These are phyloP conservation scores for Penicillium oxalicum DNA, from an alignment of 2,329 filamentous ascomycete species.

Conservation along the genomic window DNA sequence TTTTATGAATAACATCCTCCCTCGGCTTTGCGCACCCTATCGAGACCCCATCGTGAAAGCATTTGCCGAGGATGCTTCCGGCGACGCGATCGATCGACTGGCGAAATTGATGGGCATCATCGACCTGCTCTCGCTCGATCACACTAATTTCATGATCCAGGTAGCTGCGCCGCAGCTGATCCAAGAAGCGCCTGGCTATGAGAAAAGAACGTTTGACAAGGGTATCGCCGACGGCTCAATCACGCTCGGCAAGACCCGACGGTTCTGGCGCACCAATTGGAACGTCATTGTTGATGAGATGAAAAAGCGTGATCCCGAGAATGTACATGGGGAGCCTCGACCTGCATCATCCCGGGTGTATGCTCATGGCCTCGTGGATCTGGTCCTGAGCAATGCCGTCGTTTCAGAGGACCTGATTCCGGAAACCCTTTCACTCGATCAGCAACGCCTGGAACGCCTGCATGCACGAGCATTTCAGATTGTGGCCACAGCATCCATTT, in stretches of 20 bases:
- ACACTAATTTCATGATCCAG: slow-evolving; percentile 61
- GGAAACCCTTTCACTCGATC: slow-evolving; percentile 56
- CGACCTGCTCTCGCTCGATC: slow-evolving; percentile 57
- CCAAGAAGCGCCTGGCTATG: slow-evolving; percentile 56
- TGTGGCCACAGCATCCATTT: slow-evolving; percentile 55
- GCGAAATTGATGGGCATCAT: slow-evolving; percentile 59
- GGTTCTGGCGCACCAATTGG: slow-evolving; percentile 48
- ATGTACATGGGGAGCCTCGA: slow-evolving; percentile 29
- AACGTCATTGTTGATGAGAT: slow-evolving; percentile 44
- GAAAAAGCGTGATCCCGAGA: slow-evolving; percentile 42
- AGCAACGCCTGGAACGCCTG: slow-evolving; percentile 47
- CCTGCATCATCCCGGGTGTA: slow-evolving; percentile 46
- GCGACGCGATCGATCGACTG: slow-evolving; percentile 57
- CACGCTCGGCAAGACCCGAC: slow-evolving; percentile 48
- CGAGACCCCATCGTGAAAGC: slow-evolving; percentile 55
- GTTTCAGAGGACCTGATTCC: slow-evolving; percentile 51
- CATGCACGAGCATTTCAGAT: slow-evolving; percentile 52
- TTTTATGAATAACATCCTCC: slow-evolving; percentile 57
- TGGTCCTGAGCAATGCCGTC: slow-evolving; percentile 50
- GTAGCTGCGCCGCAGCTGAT: slow-evolving; percentile 56
- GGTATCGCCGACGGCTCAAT: slow-evolving; percentile 49
- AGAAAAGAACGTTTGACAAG: slow-evolving; percentile 53
- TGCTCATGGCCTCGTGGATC: slow-evolving; percentile 54
- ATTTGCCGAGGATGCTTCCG: slow-evolving; percentile 47
- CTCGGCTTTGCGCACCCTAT: slow-evolving; percentile 60